Percentiles rank a stretch among this genome's conserved stretches.
These are phyloP conservation scores for Choiromyces venosus DNA, from an alignment of 495 filamentous ascomycete species.

Conservation along the genomic window DNA sequence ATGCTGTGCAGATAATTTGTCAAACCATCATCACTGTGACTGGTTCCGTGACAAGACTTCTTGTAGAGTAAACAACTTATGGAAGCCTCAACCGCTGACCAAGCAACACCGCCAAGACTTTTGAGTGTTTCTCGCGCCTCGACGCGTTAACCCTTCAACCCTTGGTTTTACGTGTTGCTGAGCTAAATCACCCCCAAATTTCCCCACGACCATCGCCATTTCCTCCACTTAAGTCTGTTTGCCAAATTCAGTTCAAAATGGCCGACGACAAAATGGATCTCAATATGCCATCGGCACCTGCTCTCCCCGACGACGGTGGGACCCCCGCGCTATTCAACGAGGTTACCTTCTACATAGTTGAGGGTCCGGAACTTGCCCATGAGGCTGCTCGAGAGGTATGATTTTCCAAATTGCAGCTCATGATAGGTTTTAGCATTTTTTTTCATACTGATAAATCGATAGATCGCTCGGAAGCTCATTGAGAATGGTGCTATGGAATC, in stretches of 20 bases:
- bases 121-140: not conserved
- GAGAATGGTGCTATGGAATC: conserved; percentile 48
- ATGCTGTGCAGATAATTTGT: not conserved
- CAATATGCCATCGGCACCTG: not conserved
- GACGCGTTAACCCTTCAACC: not conserved
- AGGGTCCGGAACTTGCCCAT: conserved; percentile 46
- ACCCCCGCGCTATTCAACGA: conserved; percentile 35
- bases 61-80: too few species aligned
- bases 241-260: not conserved
- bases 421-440: conserved; percentile 43
- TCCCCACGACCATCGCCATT: not conserved
- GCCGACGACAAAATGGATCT: not conserved
- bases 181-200: not conserved
- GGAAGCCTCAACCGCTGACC: not conserved
- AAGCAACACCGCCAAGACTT: not conserved
- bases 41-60: too few species aligned
- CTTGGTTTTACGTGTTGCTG: not conserved
- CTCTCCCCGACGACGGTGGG: not conserved
- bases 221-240: not conserved
- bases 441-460: conserved; percentile 30
- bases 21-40: not conserved
- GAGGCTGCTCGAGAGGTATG: conserved; percentile 48
- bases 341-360: conserved; percentile 42
- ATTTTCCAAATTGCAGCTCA: not conserved
- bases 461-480: conserved; percentile 48